Evolutionary conservation across 2,329 filamentous ascomycete genomes (phyloP), one percentile per base, ranked within the genome.

Genomic region (Domatiomyces catenatus): DNA sequence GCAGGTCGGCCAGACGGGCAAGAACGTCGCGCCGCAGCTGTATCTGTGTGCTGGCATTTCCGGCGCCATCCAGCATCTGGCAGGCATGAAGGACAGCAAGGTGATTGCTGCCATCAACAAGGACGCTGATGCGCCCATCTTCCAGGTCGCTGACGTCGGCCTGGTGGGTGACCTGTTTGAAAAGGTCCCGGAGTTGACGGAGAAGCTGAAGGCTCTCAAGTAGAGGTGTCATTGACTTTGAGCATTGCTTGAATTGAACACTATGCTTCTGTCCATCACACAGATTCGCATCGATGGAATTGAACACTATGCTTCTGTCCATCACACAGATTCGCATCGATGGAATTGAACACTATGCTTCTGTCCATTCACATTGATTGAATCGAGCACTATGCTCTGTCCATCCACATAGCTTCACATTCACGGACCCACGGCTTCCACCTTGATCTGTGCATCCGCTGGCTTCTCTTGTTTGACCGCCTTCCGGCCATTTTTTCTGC

Each of bases 51-150:
- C 90, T 10, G 92, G 92, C 63, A 96, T 98, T 61, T 94, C 87
- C 7, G 92, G 92, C 49, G 92, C 92, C 19, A 98, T 98, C 60
- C 92, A 98, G 71, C 92, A 98, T 74, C 70, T 98, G 69, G 92
- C 92, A 28, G 92, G 92, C 65, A 98, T 98, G 92, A 98, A 98
- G 77, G 92, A 98, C 66, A 95, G 88, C 74, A 98, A 98, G 74
- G 92, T 98, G 52, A 98, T 98, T 71, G 92, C 90, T 19, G 87
- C 87, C 12, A 96, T 98, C 65, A 98, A 98, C 76, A 98, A 98
- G 74, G 92, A 98, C 64, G 74, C 81, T 3, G 92, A 98, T 68
- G 92, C 92, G 51, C 92, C 92, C 26, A 98, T 98, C 61, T 98
- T 98, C 76, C 92, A 98, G 70, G 81, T 98, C 52, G 92, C 92